Evolutionary conservation across 306 rosid species (phyloP), one percentile per base, ranked within the genome.

Genomic region (Hippophae tibetana): DNA sequence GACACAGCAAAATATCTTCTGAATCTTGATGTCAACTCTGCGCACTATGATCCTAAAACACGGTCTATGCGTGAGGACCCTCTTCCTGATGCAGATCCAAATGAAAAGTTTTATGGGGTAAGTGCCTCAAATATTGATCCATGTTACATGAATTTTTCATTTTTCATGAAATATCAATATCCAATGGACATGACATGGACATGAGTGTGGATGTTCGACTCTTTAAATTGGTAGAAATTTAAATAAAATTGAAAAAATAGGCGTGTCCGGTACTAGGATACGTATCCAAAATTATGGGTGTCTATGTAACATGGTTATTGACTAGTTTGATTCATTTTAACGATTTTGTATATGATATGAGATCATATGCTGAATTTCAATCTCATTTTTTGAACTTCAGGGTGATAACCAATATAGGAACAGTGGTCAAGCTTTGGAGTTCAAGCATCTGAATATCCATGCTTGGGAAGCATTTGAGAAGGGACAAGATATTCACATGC

Each of bases 41-140:
- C 87, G 1, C 69, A 81, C 54, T 84, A 81, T 40, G 87, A 81
- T 68, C 92, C 87, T 7, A 84, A 81, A 66, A 81, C 83, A 13
- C 79, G 81, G 10, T 84, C 92, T 41, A 84, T 81, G 92, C 72
- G 87, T 45, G 87, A 84, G 49, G 87, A 84, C 65, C 92, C 92
- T 27, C 83, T 81, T 74, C 85, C 83, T 8, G 81, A 84, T 79
- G 83, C 85, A 6, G 92, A 81, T 61, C 85, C 83, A 10, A 84
- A 76, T 67, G 85, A 84, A 58, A 85, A 79, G 64, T 85, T 85
- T 42, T 82, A 85, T 42, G 67, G 10, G 25, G 88, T 78, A 58
- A 67, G 81, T 67, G 48, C 25, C 18, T 13, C 2, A 23, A 51
- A 51, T 50, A 45, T 57, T 51, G 31, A 26, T 12, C 14, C 53